Conservation (phyloP, 768 basidiomycete species). For the Podaxis sp. region DNA sequence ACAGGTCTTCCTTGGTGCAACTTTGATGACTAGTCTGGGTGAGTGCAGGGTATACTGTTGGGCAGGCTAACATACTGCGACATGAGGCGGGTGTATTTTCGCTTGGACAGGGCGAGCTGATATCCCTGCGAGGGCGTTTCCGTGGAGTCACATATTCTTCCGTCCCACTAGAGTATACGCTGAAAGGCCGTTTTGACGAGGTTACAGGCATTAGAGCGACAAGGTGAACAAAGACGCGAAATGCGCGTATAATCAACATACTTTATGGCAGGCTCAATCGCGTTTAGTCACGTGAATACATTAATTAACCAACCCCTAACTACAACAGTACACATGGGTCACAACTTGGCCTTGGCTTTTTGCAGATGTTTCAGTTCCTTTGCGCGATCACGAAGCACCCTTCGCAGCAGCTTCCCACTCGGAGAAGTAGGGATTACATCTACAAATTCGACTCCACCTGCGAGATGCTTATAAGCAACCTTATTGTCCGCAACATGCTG, state of each 20-base stretch:
- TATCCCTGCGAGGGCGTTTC: background rate
- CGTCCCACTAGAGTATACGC: conserved; percentile 7
- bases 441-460: conserved; percentile 55
- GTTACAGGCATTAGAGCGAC: conserved; percentile 4
- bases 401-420: conserved; percentile 52
- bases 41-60: background rate
- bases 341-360: conserved; percentile 20
- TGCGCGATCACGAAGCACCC: conserved; percentile 46
- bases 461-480: conserved; percentile 52
- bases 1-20: background rate
- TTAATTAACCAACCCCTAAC: background rate
- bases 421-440: conserved; percentile 57
- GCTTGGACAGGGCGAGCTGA: conserved; percentile 21
- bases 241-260: background rate
- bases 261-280: conserved; percentile 25
- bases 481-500: conserved; percentile 55
- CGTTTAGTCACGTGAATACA: conserved; percentile 17
- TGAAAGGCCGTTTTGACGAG: conserved; percentile 6
- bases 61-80: background rate
- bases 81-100: conserved; percentile 16
- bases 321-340: background rate
- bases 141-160: background rate
- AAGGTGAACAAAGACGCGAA: background rate
- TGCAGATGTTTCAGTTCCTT: conserved; percentile 17
- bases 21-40: background rate